Conservation (phyloP, 116 monocot species). For the Cymodocea nodosa region DNA sequence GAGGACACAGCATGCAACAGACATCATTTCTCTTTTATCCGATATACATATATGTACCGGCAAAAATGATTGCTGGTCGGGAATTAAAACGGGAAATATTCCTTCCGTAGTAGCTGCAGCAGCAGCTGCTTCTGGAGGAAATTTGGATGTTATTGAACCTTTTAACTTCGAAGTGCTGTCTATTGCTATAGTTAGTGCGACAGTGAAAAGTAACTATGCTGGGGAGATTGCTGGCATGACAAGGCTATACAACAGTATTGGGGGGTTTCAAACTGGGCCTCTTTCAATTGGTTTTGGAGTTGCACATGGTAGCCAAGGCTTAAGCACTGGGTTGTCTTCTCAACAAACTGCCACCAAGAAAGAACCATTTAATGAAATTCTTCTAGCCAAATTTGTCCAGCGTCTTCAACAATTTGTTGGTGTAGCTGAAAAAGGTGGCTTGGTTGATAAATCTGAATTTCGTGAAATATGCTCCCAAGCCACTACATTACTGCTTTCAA, state of each 20-base stretch:
- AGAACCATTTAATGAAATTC: slow-evolving; percentile 71
- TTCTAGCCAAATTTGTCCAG: slow-evolving; percentile 69
- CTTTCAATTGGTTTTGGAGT: slow-evolving; percentile 25
- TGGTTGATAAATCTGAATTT: slow-evolving; percentile 66
- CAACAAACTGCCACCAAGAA: slow-evolving; percentile 18
- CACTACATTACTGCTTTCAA: slow-evolving; percentile 90
- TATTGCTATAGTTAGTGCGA: slow-evolving; percentile 83
- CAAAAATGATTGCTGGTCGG: slow-evolving; percentile 87
- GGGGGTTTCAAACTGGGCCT: slow-evolving; percentile 53
- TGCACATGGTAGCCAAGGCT: slow-evolving; percentile 18
- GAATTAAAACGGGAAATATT: slow-evolving; percentile 78
- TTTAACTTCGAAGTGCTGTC: slow-evolving; percentile 78
- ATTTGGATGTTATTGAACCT: slow-evolving; percentile 56
- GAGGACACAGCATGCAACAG: slow-evolving; percentile 74
- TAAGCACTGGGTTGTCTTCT: slow-evolving; percentile 14
- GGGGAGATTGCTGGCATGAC: slow-evolving; percentile 98
- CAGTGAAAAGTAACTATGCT: slow-evolving; percentile 78
- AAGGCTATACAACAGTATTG: slow-evolving; percentile 75
- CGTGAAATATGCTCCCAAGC: slow-evolving; percentile 93
- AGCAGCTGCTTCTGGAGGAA: slow-evolving; percentile 88
- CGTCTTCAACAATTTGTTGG: slow-evolving; percentile 88
- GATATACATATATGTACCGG: slow-evolving; percentile 76
- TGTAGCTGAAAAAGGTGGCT: slow-evolving; percentile 61
- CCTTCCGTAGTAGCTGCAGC: slow-evolving; percentile 90
- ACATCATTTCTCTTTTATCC: slow-evolving; percentile 84